Percentiles rank a stretch among this genome's conserved stretches.
Evolutionary conservation across 2,329 filamentous ascomycete species (phyloP).

Genomic region (Clarireedia monteithiana): DNA sequence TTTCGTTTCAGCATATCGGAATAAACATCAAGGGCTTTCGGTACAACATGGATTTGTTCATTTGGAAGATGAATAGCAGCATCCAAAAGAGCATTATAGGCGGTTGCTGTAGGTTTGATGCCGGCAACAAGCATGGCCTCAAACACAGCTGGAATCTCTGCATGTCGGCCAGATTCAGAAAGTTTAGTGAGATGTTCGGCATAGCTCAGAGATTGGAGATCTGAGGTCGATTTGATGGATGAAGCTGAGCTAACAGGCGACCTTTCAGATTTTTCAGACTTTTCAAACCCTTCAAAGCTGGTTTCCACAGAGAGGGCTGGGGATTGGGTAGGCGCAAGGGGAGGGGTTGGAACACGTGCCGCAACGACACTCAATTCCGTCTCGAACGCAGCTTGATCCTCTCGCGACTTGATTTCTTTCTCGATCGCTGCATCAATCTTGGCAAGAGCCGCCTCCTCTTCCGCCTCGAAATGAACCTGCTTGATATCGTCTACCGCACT

Average conservation of each 20-base stretch:
- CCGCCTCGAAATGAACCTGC: slow-evolving; percentile 31
- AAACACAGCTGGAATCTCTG: slow-evolving; percentile 84
- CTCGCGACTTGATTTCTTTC: slow-evolving; percentile 55
- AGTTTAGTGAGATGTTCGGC: slow-evolving; percentile 74
- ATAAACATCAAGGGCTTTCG: slow-evolving; percentile 90
- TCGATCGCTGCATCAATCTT: slow-evolving; percentile 81
- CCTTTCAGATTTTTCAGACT: slow-evolving; percentile 26
- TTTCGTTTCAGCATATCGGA: slow-evolving; percentile 89
- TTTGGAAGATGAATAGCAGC: slow-evolving; percentile 77
- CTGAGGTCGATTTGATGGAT: slow-evolving; percentile 40
- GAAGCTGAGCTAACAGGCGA: slow-evolving; percentile 49
- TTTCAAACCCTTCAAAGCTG: slow-evolving; percentile 38
- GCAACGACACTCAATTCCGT: slow-evolving; percentile 27
- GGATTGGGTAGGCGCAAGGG: slow-evolving; percentile 19
- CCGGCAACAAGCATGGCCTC: slow-evolving; percentile 81
- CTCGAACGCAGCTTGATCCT: slow-evolving; percentile 35
- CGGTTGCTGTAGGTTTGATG: slow-evolving; percentile 68
- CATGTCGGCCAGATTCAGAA: slow-evolving; percentile 64
- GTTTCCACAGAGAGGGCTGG: slow-evolving; percentile 22
- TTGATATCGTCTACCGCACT: slow-evolving; percentile 26
- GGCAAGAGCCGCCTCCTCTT: slow-evolving; percentile 56
- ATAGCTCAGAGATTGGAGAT: slow-evolving; percentile 61
- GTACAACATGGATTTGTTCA: slow-evolving; percentile 74
- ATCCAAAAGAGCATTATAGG: slow-evolving; percentile 87
- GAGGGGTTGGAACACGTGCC: slow-evolving; percentile 25